Base-by-base conservation (phyloP, 345 rosid species). In the Eucalyptus victrix region DNA sequence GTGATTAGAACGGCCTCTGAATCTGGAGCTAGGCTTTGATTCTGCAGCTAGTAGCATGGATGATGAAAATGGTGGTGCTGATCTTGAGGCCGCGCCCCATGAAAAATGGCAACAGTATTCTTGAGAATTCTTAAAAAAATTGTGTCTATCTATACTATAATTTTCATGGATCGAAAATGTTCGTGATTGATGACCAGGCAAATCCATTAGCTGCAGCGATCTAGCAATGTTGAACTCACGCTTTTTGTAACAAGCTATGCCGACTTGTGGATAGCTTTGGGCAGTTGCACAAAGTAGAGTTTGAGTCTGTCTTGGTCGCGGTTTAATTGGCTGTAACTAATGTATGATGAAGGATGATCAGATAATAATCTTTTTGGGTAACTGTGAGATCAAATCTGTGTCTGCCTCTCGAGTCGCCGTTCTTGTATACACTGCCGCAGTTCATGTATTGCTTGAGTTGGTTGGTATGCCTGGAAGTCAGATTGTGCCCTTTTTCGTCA, bases 11-110 rank as follows among this genome's bases (percentile, higher is more conserved):
- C 90, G 93, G 97, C 54, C 94, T 93, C 23, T 94, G 96, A 28
- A 93, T 98, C 3, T n/a, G 99, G 99, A 95, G 95, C 88, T 98
- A 96, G 93, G 92, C 94, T 47, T 91, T 87, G 91, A 92, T 62
- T 89, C 94, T 17, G 69, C 42, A 15, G 26, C 86, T 26, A 95
- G 93, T 51, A 87, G 88, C 89, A 58, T 65, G 26, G 62, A 24
- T 85, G 86, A 40, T 10, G 88, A 86, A 88, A 87, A 91, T 58
- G 90, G 90, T 30, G 88, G 80, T 62, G 26, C 88, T 23, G 49
- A 44, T 9, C 50, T 11, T 11, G 51, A 60, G 17, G 80, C 26
- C 19, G 3, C 4, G 4, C 1, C 81, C 26, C 44, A 5, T 3
- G 44, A 72, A 72, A 72, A 19, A 10, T 37, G 81, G 81, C 81